Evolutionary conservation across 768 basidiomycete species (phyloP).

Genomic region (Kwoniella newhampshirensis): DNA sequence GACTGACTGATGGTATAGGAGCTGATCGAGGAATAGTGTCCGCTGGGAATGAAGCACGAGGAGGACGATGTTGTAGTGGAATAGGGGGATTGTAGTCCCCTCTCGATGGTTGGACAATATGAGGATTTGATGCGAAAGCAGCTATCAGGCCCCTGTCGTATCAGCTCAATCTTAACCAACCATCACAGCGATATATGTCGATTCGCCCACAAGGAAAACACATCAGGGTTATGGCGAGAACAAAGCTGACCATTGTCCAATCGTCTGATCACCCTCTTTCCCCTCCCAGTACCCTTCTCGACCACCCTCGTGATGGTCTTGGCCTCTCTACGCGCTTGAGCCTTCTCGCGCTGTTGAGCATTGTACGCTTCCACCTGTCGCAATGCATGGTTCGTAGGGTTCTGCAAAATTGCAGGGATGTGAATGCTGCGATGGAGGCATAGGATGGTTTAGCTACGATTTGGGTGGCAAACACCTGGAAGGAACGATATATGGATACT

Average conservation of each 20-base stretch:
- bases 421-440: slow-evolving; percentile 29
- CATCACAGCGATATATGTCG: too few species aligned
- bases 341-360: slow-evolving; percentile 48
- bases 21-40: slow-evolving; percentile 27
- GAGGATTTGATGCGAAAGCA: slow-evolving; percentile 45
- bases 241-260: slow-evolving; percentile 49
- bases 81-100: slow-evolving; percentile 43
- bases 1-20: slow-evolving; percentile 26
- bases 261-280: slow-evolving; percentile 45
- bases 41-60: slow-evolving; percentile 36
- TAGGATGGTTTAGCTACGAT: neutral
- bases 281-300: slow-evolving; percentile 27
- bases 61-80: slow-evolving; percentile 32
- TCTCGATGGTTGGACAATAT: slow-evolving; percentile 36
- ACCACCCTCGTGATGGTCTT: slow-evolving; percentile 12
- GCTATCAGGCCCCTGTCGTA: slow-evolving; percentile 23
- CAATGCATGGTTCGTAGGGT: slow-evolving; percentile 34
- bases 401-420: slow-evolving; percentile 50
- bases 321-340: slow-evolving; percentile 30
- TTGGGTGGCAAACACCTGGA: slow-evolving; percentile 14
- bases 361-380: slow-evolving; percentile 45
- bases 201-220: too few species aligned
- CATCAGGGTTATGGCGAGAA: neutral
- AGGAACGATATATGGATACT: neutral
- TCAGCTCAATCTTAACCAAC: too few species aligned